Evolutionary conservation across 768 basidiomycete genomes (phyloP), one percentile per base, ranked within the genome.

Genomic region (Termitomyces sp.): DNA sequence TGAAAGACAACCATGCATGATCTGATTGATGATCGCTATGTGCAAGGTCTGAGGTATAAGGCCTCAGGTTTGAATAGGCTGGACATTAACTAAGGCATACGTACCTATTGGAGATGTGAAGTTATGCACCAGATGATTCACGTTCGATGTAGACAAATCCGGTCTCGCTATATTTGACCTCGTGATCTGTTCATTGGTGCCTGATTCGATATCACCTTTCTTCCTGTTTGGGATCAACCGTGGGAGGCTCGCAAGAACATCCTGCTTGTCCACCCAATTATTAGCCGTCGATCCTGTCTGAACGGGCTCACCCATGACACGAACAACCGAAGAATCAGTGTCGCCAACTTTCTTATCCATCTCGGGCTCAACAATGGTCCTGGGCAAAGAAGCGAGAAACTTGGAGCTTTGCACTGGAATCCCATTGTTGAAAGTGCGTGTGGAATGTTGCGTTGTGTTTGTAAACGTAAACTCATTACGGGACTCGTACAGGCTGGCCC

Each of bases 81-180:
- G 8, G 51, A 36, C 0, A 39, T 9, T 29, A 3, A 7, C 24
- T n/a, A 33, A 29, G 10, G 26, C n/a, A 13, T 31, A 71, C 76
- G 20, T 59, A 89, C 87, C 83, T 53, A 90, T 85, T 1, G 88
- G 88, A 24, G 86, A 88, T 45, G 79, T 86, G 72, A 83, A 90
- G 61, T 82, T 81, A 60, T 83, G 75, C 50, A 88, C 77, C 70
- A 86, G 70, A 42, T 77, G 80, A 60, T 84, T 79, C 54, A 78
- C 57, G 55, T 69, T 74, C 28, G 70, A 70, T 34, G 39, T 13
- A 28, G 61, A 53, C 28, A 72, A 51, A 60, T 77, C 77, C 53
- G 77, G 81, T 56, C 72, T 70, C 9, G 75, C 73, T 29, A 82
- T 59, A 64, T 79, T 80, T 42, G 65, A 67, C 64, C 82, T 78